phyloP scores from a whole-genome alignment of 208 protist genomes.

The Lotmaria passim region DNA sequence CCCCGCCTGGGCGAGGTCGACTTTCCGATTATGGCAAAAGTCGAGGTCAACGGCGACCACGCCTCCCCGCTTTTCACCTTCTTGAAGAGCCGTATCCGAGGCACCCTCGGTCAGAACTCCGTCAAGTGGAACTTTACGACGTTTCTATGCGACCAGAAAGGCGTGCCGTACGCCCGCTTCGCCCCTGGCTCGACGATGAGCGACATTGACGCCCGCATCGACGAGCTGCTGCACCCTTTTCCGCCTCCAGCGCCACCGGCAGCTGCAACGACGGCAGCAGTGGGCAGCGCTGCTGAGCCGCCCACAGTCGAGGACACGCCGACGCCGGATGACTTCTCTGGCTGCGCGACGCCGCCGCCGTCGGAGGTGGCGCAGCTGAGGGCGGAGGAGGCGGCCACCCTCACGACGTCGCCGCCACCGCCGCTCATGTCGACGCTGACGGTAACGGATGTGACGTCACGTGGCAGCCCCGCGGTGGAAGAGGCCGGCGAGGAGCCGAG shows the following conservation, averaged over 20 bases:
- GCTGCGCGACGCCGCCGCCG: slow-evolving; percentile 14
- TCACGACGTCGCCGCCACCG: not conserved
- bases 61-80: slow-evolving; percentile 73
- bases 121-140: slow-evolving; percentile 95
- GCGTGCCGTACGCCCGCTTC: slow-evolving; percentile 63
- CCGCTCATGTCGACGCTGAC: slow-evolving; percentile 2
- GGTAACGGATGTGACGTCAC: slow-evolving; percentile 10
- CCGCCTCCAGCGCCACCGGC: slow-evolving; percentile 3
- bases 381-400: not conserved
- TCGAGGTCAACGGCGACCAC: slow-evolving; percentile 88
- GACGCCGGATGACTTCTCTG: slow-evolving; percentile 12
- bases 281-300: not conserved
- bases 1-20: slow-evolving; percentile 42
- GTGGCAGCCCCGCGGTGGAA: not conserved
- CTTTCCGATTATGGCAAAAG: slow-evolving; percentile 88
- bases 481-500: not conserved
- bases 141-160: slow-evolving; percentile 80
- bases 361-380: slow-evolving; percentile 16
- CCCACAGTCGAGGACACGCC: not conserved
- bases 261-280: not conserved
- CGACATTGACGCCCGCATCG: slow-evolving; percentile 64
- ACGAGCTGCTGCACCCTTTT: slow-evolving; percentile 38
- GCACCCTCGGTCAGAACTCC: slow-evolving; percentile 53
- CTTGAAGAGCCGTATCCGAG: slow-evolving; percentile 67
- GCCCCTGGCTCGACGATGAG: slow-evolving; percentile 46